Percentiles rank a stretch among this genome's conserved stretches.
Conservation (phyloP, 257 asterid genomes). For the Verbena officinalis region DNA sequence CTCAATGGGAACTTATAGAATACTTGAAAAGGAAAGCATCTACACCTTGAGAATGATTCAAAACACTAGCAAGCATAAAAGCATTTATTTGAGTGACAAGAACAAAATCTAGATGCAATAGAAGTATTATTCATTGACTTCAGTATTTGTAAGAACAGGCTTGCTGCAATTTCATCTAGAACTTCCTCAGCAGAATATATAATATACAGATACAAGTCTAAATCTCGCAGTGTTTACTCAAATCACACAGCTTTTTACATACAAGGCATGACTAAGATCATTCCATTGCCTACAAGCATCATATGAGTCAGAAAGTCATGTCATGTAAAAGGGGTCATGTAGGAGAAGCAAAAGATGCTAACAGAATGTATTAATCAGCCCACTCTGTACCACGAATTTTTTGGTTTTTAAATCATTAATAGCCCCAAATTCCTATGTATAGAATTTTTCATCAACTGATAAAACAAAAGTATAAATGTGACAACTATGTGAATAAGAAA, state of each 20-base stretch:
- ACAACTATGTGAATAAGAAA: conserved; percentile 1
- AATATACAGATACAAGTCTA: neutral
- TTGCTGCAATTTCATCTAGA: no score
- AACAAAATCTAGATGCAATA: neutral
- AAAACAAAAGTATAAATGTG: conserved; percentile 1
- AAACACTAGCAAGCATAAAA: conserved; percentile 20
- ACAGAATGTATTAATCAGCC: neutral
- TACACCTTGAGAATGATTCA: neutral
- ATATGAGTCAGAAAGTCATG: no score
- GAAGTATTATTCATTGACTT: conserved; percentile 4
- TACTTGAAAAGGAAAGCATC: conserved; percentile 4
- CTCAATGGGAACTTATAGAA: conserved; percentile 5
- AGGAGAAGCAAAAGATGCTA: conserved; percentile 10
- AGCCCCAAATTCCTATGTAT: neutral
- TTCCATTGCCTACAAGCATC: neutral
- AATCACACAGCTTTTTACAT: conserved; percentile 12
- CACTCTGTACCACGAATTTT: neutral
- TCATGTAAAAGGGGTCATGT: neutral
- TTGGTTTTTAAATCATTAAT: neutral
- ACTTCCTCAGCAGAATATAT: neutral
- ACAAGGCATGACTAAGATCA: conserved; percentile 9
- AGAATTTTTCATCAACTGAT: neutral
- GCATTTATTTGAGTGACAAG: neutral
- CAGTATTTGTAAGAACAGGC: neutral
- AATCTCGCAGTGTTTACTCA: neutral